These are phyloP conservation scores for Colletotrichum cereale DNA, from an alignment of 2,329 filamentous ascomycete genomes.

Conservation along the genomic window DNA sequence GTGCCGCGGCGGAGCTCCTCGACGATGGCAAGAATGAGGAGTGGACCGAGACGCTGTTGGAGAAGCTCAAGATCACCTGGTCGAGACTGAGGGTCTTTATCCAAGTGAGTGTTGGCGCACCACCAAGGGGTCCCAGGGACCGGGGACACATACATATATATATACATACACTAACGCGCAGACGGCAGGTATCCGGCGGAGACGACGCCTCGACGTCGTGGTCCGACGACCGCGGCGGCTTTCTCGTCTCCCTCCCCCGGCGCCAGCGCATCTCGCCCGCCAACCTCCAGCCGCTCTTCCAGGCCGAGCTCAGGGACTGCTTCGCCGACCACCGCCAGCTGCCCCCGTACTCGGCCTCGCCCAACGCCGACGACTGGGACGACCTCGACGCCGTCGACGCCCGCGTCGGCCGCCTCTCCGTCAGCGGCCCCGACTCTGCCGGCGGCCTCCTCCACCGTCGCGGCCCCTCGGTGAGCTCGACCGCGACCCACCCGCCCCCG, in stretches of 20 bases:
- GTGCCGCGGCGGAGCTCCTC: conserved; percentile 54
- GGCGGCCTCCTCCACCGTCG: background rate
- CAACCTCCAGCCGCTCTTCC: conserved; percentile 53
- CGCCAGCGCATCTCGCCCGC: conserved; percentile 46
- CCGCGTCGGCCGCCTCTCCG: conserved; percentile 43
- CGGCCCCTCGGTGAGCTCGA: conserved; percentile 7
- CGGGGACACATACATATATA: background rate
- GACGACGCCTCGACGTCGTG: conserved; percentile 52
- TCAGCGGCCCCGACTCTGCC: conserved; percentile 28
- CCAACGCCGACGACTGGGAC: conserved; percentile 57
- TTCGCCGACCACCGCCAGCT: conserved; percentile 48
- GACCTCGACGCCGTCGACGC: conserved; percentile 54
- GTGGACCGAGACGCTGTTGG: conserved; percentile 59
- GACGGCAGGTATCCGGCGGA: conserved; percentile 42
- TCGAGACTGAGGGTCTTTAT: conserved; percentile 51
- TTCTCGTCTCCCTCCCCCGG: conserved; percentile 55
- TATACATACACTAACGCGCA: background rate
- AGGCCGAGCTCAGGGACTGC: conserved; percentile 50
- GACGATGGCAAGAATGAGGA: conserved; percentile 54
- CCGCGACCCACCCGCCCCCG: background rate
- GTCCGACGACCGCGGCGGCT: conserved; percentile 52
- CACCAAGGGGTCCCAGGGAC: too few species aligned
- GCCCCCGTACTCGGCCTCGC: conserved; percentile 20
- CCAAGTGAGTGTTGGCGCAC: conserved; percentile 48
- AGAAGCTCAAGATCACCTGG: conserved; percentile 45